Evolutionary conservation across 2,329 filamentous ascomycete genomes (phyloP).

Genomic region (Tolypocladium amazonense): DNA sequence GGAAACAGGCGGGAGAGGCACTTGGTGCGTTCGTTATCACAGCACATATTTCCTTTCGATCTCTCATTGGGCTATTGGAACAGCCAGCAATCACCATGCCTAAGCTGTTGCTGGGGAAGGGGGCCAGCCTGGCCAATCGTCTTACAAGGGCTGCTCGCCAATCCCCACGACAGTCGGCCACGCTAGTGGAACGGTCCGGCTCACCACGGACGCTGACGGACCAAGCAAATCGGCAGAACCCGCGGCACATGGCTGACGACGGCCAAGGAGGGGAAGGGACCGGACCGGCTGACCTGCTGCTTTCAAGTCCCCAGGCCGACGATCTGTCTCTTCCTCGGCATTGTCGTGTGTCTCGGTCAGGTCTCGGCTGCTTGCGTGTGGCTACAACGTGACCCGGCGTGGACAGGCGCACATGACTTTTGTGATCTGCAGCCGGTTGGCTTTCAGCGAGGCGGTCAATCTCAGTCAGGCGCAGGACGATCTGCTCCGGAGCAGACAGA

Average conservation of each 20-base stretch:
- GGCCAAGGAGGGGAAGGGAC: neutral
- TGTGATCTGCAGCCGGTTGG: neutral
- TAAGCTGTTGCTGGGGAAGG: neutral
- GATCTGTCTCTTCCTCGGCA: neutral
- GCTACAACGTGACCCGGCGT: slow-evolving; percentile 1
- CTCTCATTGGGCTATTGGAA: neutral
- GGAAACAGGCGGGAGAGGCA: neutral
- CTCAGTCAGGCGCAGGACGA: neutral
- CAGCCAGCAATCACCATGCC: neutral
- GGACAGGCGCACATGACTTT: slow-evolving; percentile 1
- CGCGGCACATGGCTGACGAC: neutral
- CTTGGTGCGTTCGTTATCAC: neutral
- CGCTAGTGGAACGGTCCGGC: slow-evolving; percentile 18
- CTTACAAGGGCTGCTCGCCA: slow-evolving; percentile 5
- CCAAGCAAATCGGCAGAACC: neutral
- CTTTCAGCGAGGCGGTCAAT: slow-evolving; percentile 3
- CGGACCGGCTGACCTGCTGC: neutral
- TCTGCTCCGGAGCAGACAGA: neutral
- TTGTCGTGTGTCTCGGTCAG: neutral
- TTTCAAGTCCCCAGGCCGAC: neutral
- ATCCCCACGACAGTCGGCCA: slow-evolving; percentile 6
- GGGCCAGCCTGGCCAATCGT: slow-evolving; percentile 8
- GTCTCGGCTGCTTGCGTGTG: slow-evolving; percentile 10
- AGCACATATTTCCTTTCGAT: neutral
- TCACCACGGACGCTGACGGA: neutral